Evolutionary conservation across 2,329 filamentous ascomycete genomes (phyloP).

Genomic region (Rutstroemia sp.): DNA sequence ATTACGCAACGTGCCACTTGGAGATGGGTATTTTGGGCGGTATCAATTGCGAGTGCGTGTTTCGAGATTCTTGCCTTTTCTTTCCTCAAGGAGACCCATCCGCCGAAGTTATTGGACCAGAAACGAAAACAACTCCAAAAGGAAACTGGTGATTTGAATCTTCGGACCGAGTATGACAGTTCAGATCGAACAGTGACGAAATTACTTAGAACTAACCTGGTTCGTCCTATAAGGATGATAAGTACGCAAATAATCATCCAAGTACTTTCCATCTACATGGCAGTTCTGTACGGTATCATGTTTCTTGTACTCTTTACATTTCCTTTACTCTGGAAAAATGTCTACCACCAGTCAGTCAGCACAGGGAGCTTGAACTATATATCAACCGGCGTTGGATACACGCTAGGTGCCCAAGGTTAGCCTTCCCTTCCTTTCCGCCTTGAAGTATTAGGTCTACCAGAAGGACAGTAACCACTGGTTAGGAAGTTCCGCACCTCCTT

Average conservation of each 20-base stretch:
- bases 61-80: conserved; percentile 37
- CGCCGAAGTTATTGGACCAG: conserved; percentile 37
- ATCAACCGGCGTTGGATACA: conserved; percentile 37
- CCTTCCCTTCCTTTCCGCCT: conserved; percentile 37
- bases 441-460: conserved; percentile 31
- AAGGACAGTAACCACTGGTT: too few relatives aligned
- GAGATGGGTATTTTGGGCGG: conserved; percentile 46
- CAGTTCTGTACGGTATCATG: conserved; percentile 43
- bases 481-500: too few relatives aligned
- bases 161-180: conserved; percentile 47
- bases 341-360: conserved; percentile 47
- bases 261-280: conserved; percentile 43
- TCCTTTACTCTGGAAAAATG: conserved; percentile 44
- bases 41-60: conserved; percentile 35
- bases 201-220: conserved; percentile 34
- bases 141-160: conserved; percentile 39
- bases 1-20: conserved; percentile 39
- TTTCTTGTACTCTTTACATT: conserved; percentile 53
- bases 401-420: conserved; percentile 29
- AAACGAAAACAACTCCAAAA: conserved; percentile 37
- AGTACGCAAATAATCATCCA: conserved; percentile 44
- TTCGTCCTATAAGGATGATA: conserved; percentile 41
- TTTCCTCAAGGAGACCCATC: conserved; percentile 40
- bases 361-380: conserved; percentile 49
- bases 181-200: conserved; percentile 25